Percentiles rank a stretch among this genome's conserved stretches.
Evolutionary conservation across 1,284 basidiomycete genomes (phyloP).

Genomic region (Trichosporon faecale): DNA sequence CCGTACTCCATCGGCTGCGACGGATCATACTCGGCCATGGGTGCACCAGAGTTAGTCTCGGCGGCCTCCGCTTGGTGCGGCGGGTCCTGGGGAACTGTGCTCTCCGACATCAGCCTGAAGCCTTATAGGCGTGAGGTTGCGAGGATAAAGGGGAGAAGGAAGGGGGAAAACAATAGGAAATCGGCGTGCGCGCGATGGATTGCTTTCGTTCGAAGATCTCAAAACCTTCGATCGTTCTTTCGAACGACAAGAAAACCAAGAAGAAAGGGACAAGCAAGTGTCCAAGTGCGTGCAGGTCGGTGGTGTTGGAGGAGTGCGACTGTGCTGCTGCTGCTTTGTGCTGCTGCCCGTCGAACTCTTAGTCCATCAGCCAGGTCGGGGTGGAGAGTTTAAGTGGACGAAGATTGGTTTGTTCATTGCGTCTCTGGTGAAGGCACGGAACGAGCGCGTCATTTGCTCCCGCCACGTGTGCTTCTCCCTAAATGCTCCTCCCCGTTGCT

Average conservation of each 20-base stretch:
- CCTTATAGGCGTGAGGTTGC: background rate
- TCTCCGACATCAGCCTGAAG: conserved; percentile 3
- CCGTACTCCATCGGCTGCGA: conserved; percentile 10
- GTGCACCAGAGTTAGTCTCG: conserved; percentile 9
- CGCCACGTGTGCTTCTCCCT: background rate
- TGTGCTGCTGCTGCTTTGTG: conserved; percentile 10
- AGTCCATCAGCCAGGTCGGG: conserved; percentile 10
- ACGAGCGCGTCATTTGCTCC: conserved; percentile 4
- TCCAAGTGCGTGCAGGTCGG: background rate
- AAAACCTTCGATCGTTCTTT: background rate
- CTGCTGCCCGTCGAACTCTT: conserved; percentile 12
- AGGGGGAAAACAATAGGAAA: background rate
- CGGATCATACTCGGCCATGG: conserved; percentile 7
- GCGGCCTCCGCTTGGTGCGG: background rate
- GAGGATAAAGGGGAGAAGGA: background rate
- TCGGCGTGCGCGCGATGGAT: background rate
- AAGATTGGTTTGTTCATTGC: background rate
- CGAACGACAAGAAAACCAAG: background rate
- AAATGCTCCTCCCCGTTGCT: background rate
- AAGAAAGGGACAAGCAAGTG: background rate
- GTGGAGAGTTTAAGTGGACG: background rate
- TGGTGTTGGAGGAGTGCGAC: conserved; percentile 9
- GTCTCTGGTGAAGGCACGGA: background rate
- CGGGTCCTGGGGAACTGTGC: conserved; percentile 4
- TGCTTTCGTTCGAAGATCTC: background rate